Conservation (phyloP, 345 rosid species). For the Erucastrum elatum region DNA sequence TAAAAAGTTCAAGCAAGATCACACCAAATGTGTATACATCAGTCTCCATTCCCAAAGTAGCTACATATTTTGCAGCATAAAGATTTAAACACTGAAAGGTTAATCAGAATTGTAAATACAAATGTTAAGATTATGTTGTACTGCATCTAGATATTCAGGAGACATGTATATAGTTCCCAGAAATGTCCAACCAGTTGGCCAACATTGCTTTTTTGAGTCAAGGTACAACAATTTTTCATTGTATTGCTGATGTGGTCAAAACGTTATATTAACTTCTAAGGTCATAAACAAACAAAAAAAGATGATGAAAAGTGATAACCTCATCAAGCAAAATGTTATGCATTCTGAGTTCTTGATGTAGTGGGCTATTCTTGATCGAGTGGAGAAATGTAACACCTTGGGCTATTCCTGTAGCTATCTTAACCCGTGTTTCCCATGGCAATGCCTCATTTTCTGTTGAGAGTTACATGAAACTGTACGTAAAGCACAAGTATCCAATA, state of each 20-base stretch:
- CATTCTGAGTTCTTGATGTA: conserved; percentile 6
- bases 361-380: not conserved
- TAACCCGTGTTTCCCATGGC: conserved; percentile 18
- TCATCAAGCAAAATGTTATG: conserved; percentile 23
- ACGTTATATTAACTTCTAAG: not conserved
- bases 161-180: not conserved
- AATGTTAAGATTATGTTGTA: not conserved
- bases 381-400: conserved; percentile 20
- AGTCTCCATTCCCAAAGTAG: not conserved
- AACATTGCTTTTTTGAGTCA: not conserved
- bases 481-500: not conserved
- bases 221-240: conserved; percentile 20
- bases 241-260: conserved; percentile 22
- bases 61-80: not conserved
- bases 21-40: conserved; percentile 23
- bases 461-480: not conserved
- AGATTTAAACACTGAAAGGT: not conserved
- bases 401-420: conserved; percentile 21
- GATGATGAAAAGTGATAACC: not conserved
- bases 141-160: not conserved
- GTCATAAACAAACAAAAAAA: not conserved
- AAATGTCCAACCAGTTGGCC: not conserved
- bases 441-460: conserved; percentile 7
- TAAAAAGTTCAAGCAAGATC: conserved; percentile 22
- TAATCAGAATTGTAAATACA: not conserved